phyloP scores from a whole-genome alignment of 1,284 basidiomycete species.

The Leccinum ponderosum region DNA sequence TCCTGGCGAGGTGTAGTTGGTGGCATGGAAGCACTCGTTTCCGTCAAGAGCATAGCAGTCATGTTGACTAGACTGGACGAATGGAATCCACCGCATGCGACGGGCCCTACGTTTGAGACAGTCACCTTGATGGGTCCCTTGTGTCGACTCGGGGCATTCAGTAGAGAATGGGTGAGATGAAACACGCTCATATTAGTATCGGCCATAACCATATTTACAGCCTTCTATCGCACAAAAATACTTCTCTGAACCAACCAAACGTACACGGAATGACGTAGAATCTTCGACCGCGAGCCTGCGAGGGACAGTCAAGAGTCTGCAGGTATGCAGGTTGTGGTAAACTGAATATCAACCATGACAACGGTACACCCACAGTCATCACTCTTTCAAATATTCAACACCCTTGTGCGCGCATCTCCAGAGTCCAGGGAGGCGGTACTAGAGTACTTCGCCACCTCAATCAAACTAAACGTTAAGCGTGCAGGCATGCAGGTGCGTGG shows the following conservation, averaged over 20 bases:
- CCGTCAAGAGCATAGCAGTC: conserved; percentile 81
- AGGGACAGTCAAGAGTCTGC: conserved; percentile 77
- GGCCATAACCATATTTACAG: conserved; percentile 42
- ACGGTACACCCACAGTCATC: conserved; percentile 49
- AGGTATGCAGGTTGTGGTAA: conserved; percentile 46
- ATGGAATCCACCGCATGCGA: conserved; percentile 66
- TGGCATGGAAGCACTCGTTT: conserved; percentile 79
- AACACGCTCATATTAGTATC: conserved; percentile 11
- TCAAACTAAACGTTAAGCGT: conserved; percentile 81
- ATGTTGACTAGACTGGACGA: conserved; percentile 73
- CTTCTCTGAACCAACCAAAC: conserved; percentile 83
- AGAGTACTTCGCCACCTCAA: conserved; percentile 77
- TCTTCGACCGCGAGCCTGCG: conserved; percentile 83
- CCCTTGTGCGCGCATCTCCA: conserved; percentile 82
- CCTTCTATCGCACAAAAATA: conserved; percentile 77
- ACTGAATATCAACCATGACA: conserved; percentile 4
- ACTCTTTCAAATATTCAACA: conserved; percentile 89
- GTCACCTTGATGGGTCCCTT: conserved; percentile 78
- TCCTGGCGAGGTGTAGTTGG: conserved; percentile 87
- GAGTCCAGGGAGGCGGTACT: conserved; percentile 83
- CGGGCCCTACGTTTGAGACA: conserved; percentile 63
- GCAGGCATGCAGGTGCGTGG: conserved; percentile 79
- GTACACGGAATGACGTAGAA: conserved; percentile 74
- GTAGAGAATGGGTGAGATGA: conserved; percentile 79
- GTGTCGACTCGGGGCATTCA: conserved; percentile 80